Conservation (phyloP, 257 asterid genomes). For the Thymus quinquecostatus region DNA sequence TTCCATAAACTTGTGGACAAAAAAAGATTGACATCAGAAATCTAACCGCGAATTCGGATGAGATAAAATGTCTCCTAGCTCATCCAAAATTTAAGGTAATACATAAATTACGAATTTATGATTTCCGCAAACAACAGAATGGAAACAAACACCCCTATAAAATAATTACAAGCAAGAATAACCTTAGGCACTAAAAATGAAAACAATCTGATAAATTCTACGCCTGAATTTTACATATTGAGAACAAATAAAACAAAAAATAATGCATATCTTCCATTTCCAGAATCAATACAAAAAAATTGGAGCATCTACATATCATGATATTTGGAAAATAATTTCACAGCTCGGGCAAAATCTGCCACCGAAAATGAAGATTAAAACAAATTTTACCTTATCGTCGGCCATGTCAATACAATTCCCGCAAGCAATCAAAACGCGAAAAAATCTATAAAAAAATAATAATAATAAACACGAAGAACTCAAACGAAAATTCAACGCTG, state of each 20-base stretch:
- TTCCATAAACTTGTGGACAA: background rate
- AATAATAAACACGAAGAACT: constrained; percentile 5
- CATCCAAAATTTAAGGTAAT: background rate
- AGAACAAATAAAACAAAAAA: background rate
- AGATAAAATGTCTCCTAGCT: background rate
- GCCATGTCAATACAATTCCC: constrained; percentile 42
- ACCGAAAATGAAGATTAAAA: constrained; percentile 1
- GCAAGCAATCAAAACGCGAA: constrained; percentile 23
- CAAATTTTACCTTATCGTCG: constrained; percentile 49
- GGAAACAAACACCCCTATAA: background rate
- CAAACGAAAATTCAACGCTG: constrained; percentile 4
- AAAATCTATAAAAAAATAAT: background rate
- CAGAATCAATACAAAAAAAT: background rate
- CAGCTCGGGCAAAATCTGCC: background rate
- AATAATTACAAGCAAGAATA: constrained; percentile 9
- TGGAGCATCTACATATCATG: constrained; percentile 4
- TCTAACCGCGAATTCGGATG: constrained; percentile 3
- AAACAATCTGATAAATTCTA: constrained; percentile 8
- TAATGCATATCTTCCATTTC: constrained; percentile 35
- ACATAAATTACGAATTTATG: background rate
- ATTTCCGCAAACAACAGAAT: background rate
- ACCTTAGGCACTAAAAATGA: background rate
- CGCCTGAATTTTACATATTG: constrained; percentile 18
- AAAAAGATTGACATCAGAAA: constrained; percentile 11
- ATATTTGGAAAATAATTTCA: background rate